Evolutionary conservation across 331 rosid species (phyloP), one percentile per base, ranked within the genome.

Genomic region (Pyracantha coccinea): DNA sequence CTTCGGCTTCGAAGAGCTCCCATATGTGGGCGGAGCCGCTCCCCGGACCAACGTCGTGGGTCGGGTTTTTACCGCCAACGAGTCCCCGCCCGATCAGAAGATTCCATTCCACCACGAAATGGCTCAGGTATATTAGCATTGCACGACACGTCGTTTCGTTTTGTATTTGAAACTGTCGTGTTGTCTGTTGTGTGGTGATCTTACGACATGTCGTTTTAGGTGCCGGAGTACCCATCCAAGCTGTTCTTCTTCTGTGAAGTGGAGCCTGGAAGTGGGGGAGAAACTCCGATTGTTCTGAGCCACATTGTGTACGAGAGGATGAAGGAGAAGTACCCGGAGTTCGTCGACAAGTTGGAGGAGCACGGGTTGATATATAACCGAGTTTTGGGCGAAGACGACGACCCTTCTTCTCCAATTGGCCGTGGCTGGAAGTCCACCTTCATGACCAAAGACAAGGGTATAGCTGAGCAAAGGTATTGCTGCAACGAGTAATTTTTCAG

Each of bases 371-470:
- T 92, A 68, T 94, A 94, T 82, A 83, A 74, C 6, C 83, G 96
- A 67, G 88, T 91, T 62, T 78, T 92, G 68, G 96, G 93, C 4
- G 90, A 94, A 83, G 91, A 62, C 0, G 96, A 94, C 15, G 84
- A 92, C 76, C 93, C 93, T 57, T 86, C 88, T 6, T 92, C 99
- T 28, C 90, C 96, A 0, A 94, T 94, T 73, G 96, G 97, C 45
- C 91, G 96, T 44, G 99, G 99, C 23, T 94, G 97, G 99, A 89
- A 89, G 86, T 92, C 99, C 17, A 92, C 99, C 7, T 90, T 91
- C 89, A 77, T 90, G 76, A 94, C 99, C 67, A 33, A 79, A 2
- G 96, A 90, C 72, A 38, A 38, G 83, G 8, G 50, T 52, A 62
- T 94, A 17, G 97, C 99, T 15, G 88, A 87, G 75, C 82, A 94